Base-by-base conservation (phyloP, 2,329 filamentous ascomycete species). In the Microdochium trichocladiopsis region DNA sequence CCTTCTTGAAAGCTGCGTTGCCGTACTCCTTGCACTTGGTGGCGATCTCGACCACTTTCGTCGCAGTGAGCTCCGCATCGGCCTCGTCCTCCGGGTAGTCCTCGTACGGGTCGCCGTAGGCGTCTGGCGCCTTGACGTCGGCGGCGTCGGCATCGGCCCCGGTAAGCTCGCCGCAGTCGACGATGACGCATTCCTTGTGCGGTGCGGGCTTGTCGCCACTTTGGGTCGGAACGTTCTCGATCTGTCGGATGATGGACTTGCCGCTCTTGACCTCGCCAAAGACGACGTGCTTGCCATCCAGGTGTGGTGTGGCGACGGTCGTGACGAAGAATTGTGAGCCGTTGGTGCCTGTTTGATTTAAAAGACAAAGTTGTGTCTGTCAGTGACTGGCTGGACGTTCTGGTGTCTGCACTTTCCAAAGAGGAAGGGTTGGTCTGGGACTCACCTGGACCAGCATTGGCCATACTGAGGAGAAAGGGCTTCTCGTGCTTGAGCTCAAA, bases 301-400 rank as follows among this genome's bases (percentile, higher is more conserved):
- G 82, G 69, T 97, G 94, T 48, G 91, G 92, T 14, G 94, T 97
- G n/a, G 86, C 79, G 25, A 96, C 90, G 16, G 94, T 97, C 49
- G 94, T 99, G 63, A 97, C 78, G 80, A 99, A 99, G 82, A 99
- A 99, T 66, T 99, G 94, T 50, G 89, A 95, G 65, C 94, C 94
- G 69, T 99, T 99, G 69, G 94, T 96, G 62, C 87, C 86, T 88
- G 59, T 18, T 25, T 48, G 51, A 51, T 56, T 52, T 51, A 25
- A n/a, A n/a, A n/a, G n/a, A n/a, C n/a, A n/a, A n/a, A n/a, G n/a
- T n/a, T n/a, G n/a, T n/a, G n/a, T n/a, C 18, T 25, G 22, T 11
- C 3, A 6, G 51, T 48, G 25, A 59, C 48, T 49, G 36, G 49
- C 23, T 45, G 23, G 47, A 24, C 33, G 25, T 49, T 41, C 28